Evolutionary conservation across 2,329 filamentous ascomycete genomes (phyloP), one percentile per base, ranked within the genome.

Genomic region (Lecanoromycetidae sp.): DNA sequence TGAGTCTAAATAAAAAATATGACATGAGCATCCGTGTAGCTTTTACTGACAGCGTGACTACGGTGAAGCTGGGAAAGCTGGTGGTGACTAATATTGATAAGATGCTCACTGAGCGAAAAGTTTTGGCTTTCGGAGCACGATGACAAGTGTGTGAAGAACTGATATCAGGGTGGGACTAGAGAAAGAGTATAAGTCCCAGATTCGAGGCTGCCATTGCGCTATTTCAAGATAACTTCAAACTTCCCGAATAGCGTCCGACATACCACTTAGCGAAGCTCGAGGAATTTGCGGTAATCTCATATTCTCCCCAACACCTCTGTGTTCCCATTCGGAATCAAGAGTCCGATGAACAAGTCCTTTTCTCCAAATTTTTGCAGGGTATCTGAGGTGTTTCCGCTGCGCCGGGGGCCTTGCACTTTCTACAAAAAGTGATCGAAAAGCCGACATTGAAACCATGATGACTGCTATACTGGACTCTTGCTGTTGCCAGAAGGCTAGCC

Each of bases 401-500:
- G 26, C 25, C 12, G 27, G 9, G 3, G 13, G 29, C n/a, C 25
- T 19, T 23, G 46, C 15, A 30, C 27, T 33, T 27, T 19, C 27
- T 23, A 51, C 43, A 43, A 61, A 59, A 6, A 65, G 50, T 2
- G 63, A 61, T 15, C 60, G 56, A 23, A 63, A 48, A 1, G 61
- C 59, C 5, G 60, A 58, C 8, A 62, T 48, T 3, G 58, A 60
- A 4, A 60, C 58, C 17, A 62, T 61, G 10, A 55, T 55, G 9
- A 63, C 60, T 17, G 59, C 61, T 5, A 64, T 50, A n/a, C 61
- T 61, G n/a, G 56, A 56, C 48, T 66, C 63, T 32, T 39, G 25
- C 17, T 49, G 40, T 25, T 45, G 32, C 51, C 51, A 53, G 40
- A 52, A 53, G 6, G 23, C 19, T 25, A 36, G n/a, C 50, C 51